Base-by-base conservation (phyloP, 441 rosid genomes). In the Arabidopsis hybrid region DNA sequence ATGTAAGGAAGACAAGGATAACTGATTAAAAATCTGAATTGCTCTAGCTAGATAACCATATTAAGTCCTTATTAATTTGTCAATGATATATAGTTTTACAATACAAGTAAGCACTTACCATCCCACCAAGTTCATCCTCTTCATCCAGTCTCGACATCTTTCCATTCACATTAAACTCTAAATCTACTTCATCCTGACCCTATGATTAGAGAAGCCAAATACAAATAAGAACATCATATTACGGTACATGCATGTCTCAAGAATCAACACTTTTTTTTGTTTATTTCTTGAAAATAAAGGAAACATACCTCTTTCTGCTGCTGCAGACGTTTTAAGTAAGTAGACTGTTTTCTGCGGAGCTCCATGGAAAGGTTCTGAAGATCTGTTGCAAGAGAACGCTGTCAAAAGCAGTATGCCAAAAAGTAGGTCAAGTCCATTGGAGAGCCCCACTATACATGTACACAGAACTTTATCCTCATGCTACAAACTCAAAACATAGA, bases 381-480 rank as follows among this genome's bases (percentile, higher is more conserved):
- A 85, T 96, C 98, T 56, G 91, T 96, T 71, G 99, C 98, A 74
- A 93, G 93, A 67, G 97, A 96, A 57, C 93, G 88, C 98, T 96
- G 91, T 81, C 81, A 82, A 72, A 71, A 81, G 63, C 74, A 77
- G 71, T 68, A 60, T 78, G 73, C 38, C 64, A 63, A 77, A 18
- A 57, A 77, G 40, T 59, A 74, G 67, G 69, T 77, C 75, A 82
- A 72, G 72, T 65, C 76, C 73, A 67, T 11, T 56, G 51, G 61
- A 76, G 59, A 73, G 6, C 51, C 62, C 59, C 53, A 14, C 52
- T 43, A 61, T 51, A 50, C 29, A 73, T 40, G 51, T 55, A 57
- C 40, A 39, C 31, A 62, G 73, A 66, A 84, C 79, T 78, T 45
- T 40, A 66, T 42, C 17, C 39, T 38, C 49, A 3, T 4, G 21